Conservation (phyloP, 2,329 filamentous ascomycete genomes). For the Fusarium beomiforme region DNA sequence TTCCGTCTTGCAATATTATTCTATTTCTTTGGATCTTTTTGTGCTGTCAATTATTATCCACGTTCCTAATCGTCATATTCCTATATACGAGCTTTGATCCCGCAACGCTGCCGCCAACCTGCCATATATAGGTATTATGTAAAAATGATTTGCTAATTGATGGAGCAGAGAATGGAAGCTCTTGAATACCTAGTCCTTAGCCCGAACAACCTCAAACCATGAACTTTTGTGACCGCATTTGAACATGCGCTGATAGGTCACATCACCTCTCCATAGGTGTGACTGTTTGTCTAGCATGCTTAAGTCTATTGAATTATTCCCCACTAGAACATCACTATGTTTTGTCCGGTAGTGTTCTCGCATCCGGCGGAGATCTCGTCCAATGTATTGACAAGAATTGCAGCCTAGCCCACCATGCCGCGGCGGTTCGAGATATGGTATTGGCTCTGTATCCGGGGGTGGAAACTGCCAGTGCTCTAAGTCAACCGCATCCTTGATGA, state of each 20-base stretch:
- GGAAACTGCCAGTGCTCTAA: not conserved
- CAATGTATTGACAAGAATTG: not conserved
- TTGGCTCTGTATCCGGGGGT: not conserved
- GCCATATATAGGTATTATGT: no score
- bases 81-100: no score
- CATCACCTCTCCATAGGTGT: not conserved
- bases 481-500: not conserved
- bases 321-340: not conserved
- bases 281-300: not conserved
- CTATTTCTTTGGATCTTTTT: no score
- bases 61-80: no score
- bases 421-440: not conserved
- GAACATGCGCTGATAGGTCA: not conserved
- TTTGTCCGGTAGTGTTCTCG: not conserved
- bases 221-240: not conserved
- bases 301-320: not conserved
- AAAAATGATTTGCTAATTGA: no score
- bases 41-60: no score
- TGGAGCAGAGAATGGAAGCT: no score
- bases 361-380: not conserved
- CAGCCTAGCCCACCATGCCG: not conserved
- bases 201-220: not conserved
- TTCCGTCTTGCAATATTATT: no score
- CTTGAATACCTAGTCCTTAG: not conserved
- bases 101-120: no score